Conservation (phyloP, 1,139 yeast genomes). For the Hemisphaericaspora xylanilytica region DNA sequence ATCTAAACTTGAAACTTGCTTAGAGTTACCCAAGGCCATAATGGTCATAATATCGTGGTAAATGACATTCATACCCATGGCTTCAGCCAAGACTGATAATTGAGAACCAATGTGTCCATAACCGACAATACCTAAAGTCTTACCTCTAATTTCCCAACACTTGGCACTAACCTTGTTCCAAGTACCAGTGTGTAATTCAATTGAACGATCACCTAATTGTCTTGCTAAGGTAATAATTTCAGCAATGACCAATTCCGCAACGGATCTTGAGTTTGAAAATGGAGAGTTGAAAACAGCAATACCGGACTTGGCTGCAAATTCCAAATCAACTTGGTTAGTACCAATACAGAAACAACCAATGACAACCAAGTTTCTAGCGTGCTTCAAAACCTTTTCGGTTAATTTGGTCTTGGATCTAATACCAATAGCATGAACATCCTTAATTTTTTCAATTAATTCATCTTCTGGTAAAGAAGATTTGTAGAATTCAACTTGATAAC, state of each 20-base stretch:
- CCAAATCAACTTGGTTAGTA: constrained; percentile 94
- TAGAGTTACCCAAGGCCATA: constrained; percentile 96
- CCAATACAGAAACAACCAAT: constrained; percentile 99
- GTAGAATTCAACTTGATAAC: constrained; percentile 94
- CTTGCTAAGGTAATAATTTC: constrained; percentile 93
- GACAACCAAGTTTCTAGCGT: constrained; percentile 85
- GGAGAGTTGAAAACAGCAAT: constrained; percentile 98
- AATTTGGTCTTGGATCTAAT: constrained; percentile 95
- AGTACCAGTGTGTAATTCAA: constrained; percentile 93
- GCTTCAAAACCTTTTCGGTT: constrained; percentile 71
- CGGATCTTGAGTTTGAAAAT: constrained; percentile 96
- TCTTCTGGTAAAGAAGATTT: constrained; percentile 89
- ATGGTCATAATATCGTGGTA: constrained; percentile 91
- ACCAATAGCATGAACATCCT: constrained; percentile 94
- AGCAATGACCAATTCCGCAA: constrained; percentile 95
- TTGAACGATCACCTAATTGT: constrained; percentile 95
- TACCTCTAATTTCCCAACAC: constrained; percentile 99
- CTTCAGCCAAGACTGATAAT: constrained; percentile 93
- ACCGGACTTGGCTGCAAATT: constrained; percentile 89
- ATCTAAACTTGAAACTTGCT: constrained; percentile 82
- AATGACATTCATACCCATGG: constrained; percentile 96
- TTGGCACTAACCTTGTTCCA: constrained; percentile 96
- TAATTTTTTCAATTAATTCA: constrained; percentile 90
- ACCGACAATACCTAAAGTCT: constrained; percentile 94
- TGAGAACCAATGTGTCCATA: constrained; percentile 99